These are phyloP conservation scores for Cordyceps farinosa DNA, from an alignment of 2,329 filamentous ascomycete genomes.

Conservation along the genomic window DNA sequence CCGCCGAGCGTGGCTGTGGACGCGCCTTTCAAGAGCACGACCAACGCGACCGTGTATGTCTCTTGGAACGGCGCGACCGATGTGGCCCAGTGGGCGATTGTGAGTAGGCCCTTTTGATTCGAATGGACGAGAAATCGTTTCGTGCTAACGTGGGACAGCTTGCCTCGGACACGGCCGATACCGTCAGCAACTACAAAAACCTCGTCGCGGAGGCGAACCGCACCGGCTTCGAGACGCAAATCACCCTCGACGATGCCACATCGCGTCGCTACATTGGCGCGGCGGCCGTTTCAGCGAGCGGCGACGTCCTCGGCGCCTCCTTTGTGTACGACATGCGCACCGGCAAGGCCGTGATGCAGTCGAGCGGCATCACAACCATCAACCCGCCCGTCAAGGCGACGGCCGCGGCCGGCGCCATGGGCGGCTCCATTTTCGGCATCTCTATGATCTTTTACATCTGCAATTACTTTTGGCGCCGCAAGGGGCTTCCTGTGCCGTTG, in stretches of 20 bases:
- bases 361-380: slow-evolving; percentile 23
- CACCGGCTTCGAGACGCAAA: slow-evolving; percentile 28
- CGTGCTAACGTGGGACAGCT: slow-evolving; percentile 24
- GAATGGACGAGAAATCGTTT: no score
- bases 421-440: slow-evolving; percentile 18
- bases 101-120: slow-evolving; percentile 20
- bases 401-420: slow-evolving; percentile 16
- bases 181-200: slow-evolving; percentile 24
- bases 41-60: slow-evolving; percentile 27
- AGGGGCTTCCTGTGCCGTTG: not conserved
- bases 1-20: slow-evolving; percentile 28
- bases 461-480: slow-evolving; percentile 18
- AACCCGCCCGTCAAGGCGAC: slow-evolving; percentile 15
- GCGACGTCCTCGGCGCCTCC: slow-evolving; percentile 27
- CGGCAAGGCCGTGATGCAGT: slow-evolving; percentile 25
- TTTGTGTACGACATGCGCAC: slow-evolving; percentile 27
- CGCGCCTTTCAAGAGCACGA: slow-evolving; percentile 23
- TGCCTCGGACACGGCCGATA: slow-evolving; percentile 23
- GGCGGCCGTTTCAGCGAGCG: slow-evolving; percentile 25
- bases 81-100: slow-evolving; percentile 27
- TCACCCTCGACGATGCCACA: slow-evolving; percentile 20
- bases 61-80: slow-evolving; percentile 33
- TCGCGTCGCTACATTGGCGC: slow-evolving; percentile 26
- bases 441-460: slow-evolving; percentile 17
- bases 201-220: slow-evolving; percentile 24